These are phyloP conservation scores for Hypoxylon sp. DNA, from an alignment of 2,329 filamentous ascomycete genomes.

Conservation along the genomic window DNA sequence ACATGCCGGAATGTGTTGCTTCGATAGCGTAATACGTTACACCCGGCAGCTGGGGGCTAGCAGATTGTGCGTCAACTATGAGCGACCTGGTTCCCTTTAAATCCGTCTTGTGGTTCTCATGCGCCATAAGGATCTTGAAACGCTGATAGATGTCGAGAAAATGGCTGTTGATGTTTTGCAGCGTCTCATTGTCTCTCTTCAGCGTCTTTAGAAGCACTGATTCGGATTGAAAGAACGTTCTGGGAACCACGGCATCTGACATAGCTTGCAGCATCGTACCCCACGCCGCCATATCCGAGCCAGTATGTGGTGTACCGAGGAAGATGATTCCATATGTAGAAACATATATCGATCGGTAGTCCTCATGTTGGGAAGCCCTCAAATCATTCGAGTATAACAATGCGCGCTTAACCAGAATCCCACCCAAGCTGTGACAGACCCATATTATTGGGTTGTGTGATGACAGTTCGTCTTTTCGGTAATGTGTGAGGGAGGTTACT, in stretches of 20 bases:
- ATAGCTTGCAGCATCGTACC: constrained; percentile 77
- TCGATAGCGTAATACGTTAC: constrained; percentile 78
- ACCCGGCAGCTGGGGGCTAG: constrained; percentile 77
- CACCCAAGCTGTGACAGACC: constrained; percentile 81
- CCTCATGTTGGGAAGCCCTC: constrained; percentile 70
- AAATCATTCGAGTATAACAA: constrained; percentile 77
- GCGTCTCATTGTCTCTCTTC: constrained; percentile 79
- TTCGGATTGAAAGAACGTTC: constrained; percentile 76
- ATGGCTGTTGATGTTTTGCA: constrained; percentile 80
- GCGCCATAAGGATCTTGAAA: constrained; percentile 82
- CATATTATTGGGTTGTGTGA: constrained; percentile 79
- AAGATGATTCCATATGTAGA: constrained; percentile 84
- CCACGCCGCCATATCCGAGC: constrained; percentile 78
- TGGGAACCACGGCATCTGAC: constrained; percentile 74
- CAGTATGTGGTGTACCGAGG: constrained; percentile 81
- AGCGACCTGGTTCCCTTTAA: constrained; percentile 73
- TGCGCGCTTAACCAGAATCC: constrained; percentile 78
- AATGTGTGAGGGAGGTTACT: constrained; percentile 72
- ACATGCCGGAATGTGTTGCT: constrained; percentile 59
- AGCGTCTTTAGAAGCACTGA: constrained; percentile 77
- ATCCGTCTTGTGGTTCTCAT: constrained; percentile 80
- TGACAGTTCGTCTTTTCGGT: constrained; percentile 71
- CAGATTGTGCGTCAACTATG: constrained; percentile 79
- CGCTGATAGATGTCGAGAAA: constrained; percentile 80
- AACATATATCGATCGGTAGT: constrained; percentile 77